Base-by-base conservation (phyloP, 2,329 filamentous ascomycete species). In the Albifimbria verrucaria region DNA sequence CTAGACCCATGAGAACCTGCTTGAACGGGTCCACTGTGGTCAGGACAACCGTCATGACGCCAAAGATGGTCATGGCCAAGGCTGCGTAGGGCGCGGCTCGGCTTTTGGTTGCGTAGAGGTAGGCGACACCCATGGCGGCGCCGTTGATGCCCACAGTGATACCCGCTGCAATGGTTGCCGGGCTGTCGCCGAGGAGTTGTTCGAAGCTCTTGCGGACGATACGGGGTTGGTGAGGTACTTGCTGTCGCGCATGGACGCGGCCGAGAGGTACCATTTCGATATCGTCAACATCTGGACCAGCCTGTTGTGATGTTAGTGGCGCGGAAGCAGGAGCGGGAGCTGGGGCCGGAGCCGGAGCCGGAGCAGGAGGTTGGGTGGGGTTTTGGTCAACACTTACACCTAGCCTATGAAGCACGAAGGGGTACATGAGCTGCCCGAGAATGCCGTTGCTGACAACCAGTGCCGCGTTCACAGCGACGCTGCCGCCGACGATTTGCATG, bases 41-140 rank as follows among this genome's bases (percentile, higher is more conserved):
- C 42, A 83, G 76, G 2, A 79, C 72, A 1, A 85, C 81, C 1
- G 79, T 82, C 68, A 78, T 76, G 39, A 81, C 72, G 0, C 81
- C 80, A 59, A 83, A 80, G 5, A 80, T 68, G 7, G 80, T 81
- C 81, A 83, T 83, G 2, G 80, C 74, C 17, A 85, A 65, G 2
- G 77, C 79, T 2, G 81, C 78, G 57, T 83, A 83, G 1, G 81
- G 79, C 2, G 79, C 79, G 3, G 80, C 77, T 1, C 71, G 73
- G 56, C 77, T 81, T 50, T 70, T 71, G 7, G 72, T 73, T 63
- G 83, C 79, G 52, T 83, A 82, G 15, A 84, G 69, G 54, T 81
- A 79, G 1, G 81, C 74, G 0, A 81, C 81, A 2, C 81, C 81
- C 79, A 85, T 82, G 3, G 81, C 81, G 0, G 80, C 80, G 1